Evolutionary conservation across 73 alveolate genomes (phyloP).

Genomic region (Paramecium pentaurelia): DNA sequence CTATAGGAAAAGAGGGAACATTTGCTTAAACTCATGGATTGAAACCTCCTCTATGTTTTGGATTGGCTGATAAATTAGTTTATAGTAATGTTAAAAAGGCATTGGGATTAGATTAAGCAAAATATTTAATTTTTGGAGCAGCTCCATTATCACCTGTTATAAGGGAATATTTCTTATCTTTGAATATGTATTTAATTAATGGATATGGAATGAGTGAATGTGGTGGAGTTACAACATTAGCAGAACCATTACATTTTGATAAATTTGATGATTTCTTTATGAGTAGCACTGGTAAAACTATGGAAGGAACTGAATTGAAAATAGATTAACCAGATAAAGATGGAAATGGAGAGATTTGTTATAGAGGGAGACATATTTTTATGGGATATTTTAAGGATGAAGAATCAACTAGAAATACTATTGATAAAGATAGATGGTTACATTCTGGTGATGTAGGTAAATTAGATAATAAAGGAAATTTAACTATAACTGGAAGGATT

Average conservation of each 20-base stretch:
- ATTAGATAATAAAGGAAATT: conserved; percentile 73
- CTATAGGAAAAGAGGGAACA: conserved; percentile 56
- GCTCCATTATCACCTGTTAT: conserved; percentile 75
- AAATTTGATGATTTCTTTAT: conserved; percentile 37
- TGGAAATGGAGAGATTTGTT: conserved; percentile 96
- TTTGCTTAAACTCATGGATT: conserved; percentile 53
- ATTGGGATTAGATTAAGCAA: conserved; percentile 72
- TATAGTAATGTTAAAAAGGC: conserved; percentile 70
- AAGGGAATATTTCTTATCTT: conserved; percentile 66
- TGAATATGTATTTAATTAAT: conserved; percentile 64
- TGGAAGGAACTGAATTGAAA: conserved; percentile 64
- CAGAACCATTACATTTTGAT: conserved; percentile 40
- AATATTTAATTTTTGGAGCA: conserved; percentile 68
- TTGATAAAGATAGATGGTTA: conserved; percentile 87
- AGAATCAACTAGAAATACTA: conserved; percentile 79
- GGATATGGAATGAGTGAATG: conserved; percentile 75
- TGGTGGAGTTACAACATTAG: conserved; percentile 66
- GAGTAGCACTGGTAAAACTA: conserved; percentile 62
- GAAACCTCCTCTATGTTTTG: conserved; percentile 65
- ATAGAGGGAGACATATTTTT: conserved; percentile 88
- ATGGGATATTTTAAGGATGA: conserved; percentile 93
- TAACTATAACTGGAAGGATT: conserved; percentile 88
- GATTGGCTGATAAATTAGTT: conserved; percentile 68
- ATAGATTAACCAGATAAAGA: conserved; percentile 69
- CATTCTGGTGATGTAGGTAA: conserved; percentile 96